phyloP scores from a whole-genome alignment of 495 filamentous ascomycete genomes.

The Hyaloscypha bicolor region DNA sequence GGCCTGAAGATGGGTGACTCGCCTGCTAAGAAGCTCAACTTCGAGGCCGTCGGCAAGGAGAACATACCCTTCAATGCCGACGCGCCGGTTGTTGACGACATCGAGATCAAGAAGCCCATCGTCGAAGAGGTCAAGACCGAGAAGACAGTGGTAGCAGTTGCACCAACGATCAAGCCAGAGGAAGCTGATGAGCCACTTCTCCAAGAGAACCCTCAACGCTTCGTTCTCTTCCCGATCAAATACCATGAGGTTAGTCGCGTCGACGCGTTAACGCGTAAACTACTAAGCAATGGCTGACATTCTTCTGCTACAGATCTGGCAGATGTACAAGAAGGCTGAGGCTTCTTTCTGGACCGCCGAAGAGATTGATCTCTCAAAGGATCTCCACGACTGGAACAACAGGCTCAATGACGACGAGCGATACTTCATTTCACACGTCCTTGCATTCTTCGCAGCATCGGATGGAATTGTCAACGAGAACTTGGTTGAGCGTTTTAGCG shows the following conservation, averaged over 20 bases:
- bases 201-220: constrained; percentile 93
- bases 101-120: constrained; percentile 52
- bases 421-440: constrained; percentile 97
- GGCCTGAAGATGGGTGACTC: constrained; percentile 89
- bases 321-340: constrained; percentile 99
- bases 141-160: constrained; percentile 49
- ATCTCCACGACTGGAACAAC: constrained; percentile 99
- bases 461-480: constrained; percentile 99
- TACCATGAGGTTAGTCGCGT: constrained; percentile 90
- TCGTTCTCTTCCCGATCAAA: constrained; percentile 98
- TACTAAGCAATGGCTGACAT: constrained; percentile 43
- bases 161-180: constrained; percentile 64
- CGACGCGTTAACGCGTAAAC: constrained; percentile 68
- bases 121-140: constrained; percentile 49
- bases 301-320: constrained; percentile 77
- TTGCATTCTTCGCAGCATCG: constrained; percentile 99
- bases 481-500: constrained; percentile 95
- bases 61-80: constrained; percentile 67
- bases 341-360: constrained; percentile 99
- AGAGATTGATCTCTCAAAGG: constrained; percentile 98
- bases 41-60: constrained; percentile 75
- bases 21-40: constrained; percentile 85
- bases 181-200: constrained; percentile 89
- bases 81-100: constrained; percentile 56
- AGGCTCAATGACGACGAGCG: constrained; percentile 94